These are phyloP conservation scores for Peronospora destructor DNA, from an alignment of 352 stramenopile species.

Conservation along the genomic window DNA sequence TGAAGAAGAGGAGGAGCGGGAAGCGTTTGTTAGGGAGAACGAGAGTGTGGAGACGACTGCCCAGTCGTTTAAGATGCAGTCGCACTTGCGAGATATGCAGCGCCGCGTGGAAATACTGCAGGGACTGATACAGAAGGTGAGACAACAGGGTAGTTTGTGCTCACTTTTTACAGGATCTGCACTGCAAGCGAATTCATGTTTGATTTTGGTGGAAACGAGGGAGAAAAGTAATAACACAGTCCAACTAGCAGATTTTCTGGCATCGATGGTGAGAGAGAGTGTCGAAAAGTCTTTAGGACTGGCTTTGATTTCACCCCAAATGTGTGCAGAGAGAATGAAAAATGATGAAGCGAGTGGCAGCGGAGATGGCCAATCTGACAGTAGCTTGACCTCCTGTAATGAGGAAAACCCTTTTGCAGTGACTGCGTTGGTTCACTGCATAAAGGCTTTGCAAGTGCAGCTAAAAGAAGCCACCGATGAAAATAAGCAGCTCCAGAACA, in stretches of 20 bases:
- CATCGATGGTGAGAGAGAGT: neutral
- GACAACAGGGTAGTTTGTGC: neutral
- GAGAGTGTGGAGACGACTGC: neutral
- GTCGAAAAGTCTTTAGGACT: neutral
- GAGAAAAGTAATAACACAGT: neutral
- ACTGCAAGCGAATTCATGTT: neutral
- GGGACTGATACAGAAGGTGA: constrained; percentile 13
- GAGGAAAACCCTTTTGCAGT: constrained; percentile 3
- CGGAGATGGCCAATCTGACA: constrained; percentile 1
- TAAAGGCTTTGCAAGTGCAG: constrained; percentile 17
- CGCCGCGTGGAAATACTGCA: constrained; percentile 17
- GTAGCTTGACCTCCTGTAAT: neutral
- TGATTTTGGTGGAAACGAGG: neutral
- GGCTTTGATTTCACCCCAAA: neutral
- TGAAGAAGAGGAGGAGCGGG: constrained; percentile 1
- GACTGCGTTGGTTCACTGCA: constrained; percentile 8
- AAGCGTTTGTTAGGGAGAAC: neutral
- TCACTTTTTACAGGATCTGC: neutral
- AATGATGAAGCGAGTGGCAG: constrained; percentile 8
- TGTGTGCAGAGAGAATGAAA: neutral
- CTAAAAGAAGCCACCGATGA: constrained; percentile 17
- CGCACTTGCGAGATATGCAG: constrained; percentile 22
- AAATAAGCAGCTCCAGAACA: constrained; percentile 22
- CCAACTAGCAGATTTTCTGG: neutral
- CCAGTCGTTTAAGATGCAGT: constrained; percentile 10